Conservation (phyloP, 495 filamentous ascomycete species). For the Penicillium silybi region DNA sequence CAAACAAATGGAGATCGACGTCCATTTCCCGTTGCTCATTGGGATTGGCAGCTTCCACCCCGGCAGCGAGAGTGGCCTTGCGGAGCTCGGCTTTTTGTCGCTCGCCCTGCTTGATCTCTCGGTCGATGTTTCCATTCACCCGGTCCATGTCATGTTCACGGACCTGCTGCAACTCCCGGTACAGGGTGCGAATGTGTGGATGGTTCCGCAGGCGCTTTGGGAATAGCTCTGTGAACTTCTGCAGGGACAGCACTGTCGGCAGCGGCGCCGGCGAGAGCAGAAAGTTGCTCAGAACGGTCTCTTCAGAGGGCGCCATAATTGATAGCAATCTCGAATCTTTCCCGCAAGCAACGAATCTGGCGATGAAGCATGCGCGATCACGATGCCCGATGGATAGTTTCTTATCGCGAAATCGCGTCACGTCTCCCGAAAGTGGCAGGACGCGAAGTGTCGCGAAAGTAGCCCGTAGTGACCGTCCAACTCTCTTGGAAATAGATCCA, state of each 20-base stretch:
- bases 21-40: slow-evolving; percentile 70
- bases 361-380: neutral
- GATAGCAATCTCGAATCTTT: too few relatives aligned
- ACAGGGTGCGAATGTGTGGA: slow-evolving; percentile 70
- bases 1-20: slow-evolving; percentile 68
- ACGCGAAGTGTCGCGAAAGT: neutral
- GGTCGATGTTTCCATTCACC: slow-evolving; percentile 63
- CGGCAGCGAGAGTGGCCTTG: slow-evolving; percentile 48
- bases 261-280: slow-evolving; percentile 71
- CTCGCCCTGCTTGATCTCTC: slow-evolving; percentile 61
- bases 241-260: slow-evolving; percentile 65
- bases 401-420: neutral
- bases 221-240: slow-evolving; percentile 73
- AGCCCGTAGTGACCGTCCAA: neutral
- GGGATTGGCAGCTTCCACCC: slow-evolving; percentile 47
- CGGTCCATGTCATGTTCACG: slow-evolving; percentile 64
- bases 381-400: neutral
- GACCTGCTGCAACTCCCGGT: slow-evolving; percentile 71
- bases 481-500: neutral
- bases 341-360: neutral
- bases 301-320: slow-evolving; percentile 67
- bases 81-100: slow-evolving; percentile 59
- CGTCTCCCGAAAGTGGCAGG: neutral
- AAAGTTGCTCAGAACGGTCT: slow-evolving; percentile 70
- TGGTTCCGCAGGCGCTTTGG: slow-evolving; percentile 64